Conservation (phyloP, 164 flowering plant species). For the Sedum album region DNA sequence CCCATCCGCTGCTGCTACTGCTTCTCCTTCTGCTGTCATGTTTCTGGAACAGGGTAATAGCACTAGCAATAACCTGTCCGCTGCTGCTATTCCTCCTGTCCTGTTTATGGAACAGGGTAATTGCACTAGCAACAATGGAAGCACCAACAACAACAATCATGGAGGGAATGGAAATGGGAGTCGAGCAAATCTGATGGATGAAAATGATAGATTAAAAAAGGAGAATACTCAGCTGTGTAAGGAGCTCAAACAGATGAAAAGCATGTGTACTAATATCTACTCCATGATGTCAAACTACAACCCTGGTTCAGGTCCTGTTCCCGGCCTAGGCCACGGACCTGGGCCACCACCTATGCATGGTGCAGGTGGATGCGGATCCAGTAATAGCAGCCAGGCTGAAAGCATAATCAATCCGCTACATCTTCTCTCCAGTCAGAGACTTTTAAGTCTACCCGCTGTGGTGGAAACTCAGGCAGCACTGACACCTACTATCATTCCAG, state of each 20-base stretch:
- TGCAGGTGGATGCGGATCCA: slow-evolving; percentile 9
- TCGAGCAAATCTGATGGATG: slow-evolving; percentile 49
- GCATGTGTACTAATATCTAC: slow-evolving; percentile 55
- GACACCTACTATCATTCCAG: not conserved
- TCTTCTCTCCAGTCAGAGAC: slow-evolving; percentile 31
- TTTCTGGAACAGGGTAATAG: slow-evolving; percentile 52
- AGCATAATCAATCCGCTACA: slow-evolving; percentile 30
- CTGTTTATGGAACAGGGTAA: slow-evolving; percentile 47
- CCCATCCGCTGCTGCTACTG: slow-evolving; percentile 1
- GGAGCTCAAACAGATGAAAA: slow-evolving; percentile 59
- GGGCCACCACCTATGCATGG: not conserved
- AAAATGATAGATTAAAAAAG: slow-evolving; percentile 65
- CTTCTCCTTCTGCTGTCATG: slow-evolving; percentile 7
- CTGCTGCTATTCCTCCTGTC: slow-evolving; percentile 4
- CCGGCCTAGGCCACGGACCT: not conserved
- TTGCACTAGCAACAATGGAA: slow-evolving; percentile 43
- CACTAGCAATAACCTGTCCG: slow-evolving; percentile 45
- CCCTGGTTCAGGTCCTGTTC: not conserved
- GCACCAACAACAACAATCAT: slow-evolving; percentile 27
- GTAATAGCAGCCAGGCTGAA: slow-evolving; percentile 17
- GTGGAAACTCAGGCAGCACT: not conserved
- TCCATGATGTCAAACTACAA: slow-evolving; percentile 49
- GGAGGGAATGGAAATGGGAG: not conserved
- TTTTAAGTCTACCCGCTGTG: slow-evolving; percentile 10
- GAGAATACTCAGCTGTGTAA: slow-evolving; percentile 52